These are phyloP conservation scores for Aureobasidium vineae DNA, from an alignment of 2,329 filamentous ascomycete species.

Conservation along the genomic window DNA sequence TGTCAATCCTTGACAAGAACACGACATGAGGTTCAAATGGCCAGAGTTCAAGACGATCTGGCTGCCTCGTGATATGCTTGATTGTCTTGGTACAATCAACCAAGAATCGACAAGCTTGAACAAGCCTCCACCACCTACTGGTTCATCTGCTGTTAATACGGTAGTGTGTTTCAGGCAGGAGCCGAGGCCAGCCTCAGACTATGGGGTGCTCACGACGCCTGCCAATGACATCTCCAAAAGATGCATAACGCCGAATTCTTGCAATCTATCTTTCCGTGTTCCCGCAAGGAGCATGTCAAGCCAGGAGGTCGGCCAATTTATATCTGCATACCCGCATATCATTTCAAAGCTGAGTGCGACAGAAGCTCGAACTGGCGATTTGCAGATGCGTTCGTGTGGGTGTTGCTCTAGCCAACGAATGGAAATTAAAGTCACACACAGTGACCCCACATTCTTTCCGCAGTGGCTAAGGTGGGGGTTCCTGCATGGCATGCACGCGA, in stretches of 20 bases:
- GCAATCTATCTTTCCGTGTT: too few species aligned
- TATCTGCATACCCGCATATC: not conserved
- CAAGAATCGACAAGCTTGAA: slow-evolving; percentile 4
- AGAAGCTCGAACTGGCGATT: not conserved
- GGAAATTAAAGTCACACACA: slow-evolving; percentile 3
- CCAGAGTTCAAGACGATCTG: not conserved
- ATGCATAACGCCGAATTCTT: not conserved
- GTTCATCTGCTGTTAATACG: not conserved
- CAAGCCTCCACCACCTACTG: not conserved
- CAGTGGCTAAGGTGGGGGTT: not conserved
- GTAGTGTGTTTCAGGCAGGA: not conserved
- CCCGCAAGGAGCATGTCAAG: not conserved
- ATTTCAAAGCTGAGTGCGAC: not conserved
- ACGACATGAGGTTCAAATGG: too few species aligned
- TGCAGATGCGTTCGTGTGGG: not conserved
- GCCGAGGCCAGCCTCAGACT: not conserved
- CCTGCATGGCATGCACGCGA: slow-evolving; percentile 6
- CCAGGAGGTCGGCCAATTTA: not conserved
- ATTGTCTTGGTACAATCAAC: not conserved
- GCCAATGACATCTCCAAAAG: not conserved
- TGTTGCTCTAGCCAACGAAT: not conserved
- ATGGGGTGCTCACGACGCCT: not conserved
- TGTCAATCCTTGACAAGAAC: too few species aligned
- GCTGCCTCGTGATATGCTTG: not conserved
- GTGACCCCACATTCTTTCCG: not conserved